Evolutionary conservation across 2,329 filamentous ascomycete species (phyloP).

Genomic region (Malbranchea cinnamomea): DNA sequence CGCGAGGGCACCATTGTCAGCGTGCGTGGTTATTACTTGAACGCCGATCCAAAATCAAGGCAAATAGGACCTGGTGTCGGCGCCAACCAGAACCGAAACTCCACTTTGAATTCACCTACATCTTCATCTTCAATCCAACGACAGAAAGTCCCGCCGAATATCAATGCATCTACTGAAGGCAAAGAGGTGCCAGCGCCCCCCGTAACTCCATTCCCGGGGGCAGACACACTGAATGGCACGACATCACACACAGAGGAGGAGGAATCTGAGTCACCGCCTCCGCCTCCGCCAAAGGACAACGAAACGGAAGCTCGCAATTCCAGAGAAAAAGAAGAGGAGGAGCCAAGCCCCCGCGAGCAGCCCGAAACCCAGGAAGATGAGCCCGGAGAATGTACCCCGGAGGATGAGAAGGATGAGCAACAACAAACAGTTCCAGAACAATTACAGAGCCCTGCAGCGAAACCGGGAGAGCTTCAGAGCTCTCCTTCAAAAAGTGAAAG

Average conservation of each 20-base stretch:
- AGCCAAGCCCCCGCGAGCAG: too few species aligned
- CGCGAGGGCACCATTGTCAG: constrained; percentile 82
- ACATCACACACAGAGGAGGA: constrained; percentile 9
- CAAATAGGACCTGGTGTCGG: constrained; percentile 27
- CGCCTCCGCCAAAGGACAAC: constrained; percentile 11
- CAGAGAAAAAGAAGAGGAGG: too few species aligned
- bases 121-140: constrained; percentile 1
- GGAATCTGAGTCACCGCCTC: constrained; percentile 8
- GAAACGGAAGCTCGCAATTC: too few species aligned
- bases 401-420: too few species aligned
- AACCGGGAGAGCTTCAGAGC: too few species aligned
- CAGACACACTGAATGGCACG: constrained; percentile 6
- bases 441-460: too few species aligned
- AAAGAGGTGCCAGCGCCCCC: constrained; percentile 9
- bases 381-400: too few species aligned
- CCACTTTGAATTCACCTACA: constrained; percentile 6
- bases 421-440: too few species aligned
- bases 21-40: constrained; percentile 89
- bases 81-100: constrained; percentile 9
- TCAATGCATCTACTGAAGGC: constrained; percentile 11
- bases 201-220: constrained; percentile 14
- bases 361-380: too few species aligned
- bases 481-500: too few species aligned
- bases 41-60: constrained; percentile 56
- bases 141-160: constrained; percentile 4